Base-by-base conservation (phyloP, 768 basidiomycete genomes). In the Leccinum disarticulatum region DNA sequence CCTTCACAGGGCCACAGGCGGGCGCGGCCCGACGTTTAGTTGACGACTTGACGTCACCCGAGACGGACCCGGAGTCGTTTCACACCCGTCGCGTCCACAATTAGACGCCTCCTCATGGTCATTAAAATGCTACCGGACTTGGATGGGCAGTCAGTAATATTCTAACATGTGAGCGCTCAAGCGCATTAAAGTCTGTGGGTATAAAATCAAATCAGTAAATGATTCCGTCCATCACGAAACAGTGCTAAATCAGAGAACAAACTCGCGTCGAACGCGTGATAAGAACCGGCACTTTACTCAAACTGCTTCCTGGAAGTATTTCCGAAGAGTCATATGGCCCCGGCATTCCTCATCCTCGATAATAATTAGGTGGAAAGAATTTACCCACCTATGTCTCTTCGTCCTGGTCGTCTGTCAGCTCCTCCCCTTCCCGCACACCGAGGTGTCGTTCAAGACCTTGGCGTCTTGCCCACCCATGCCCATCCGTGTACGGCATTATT, bases 291-390 rank as follows among this genome's bases (percentile, higher is more conserved):
- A 10, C 17, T 35, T 54, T 55, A 63, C 56, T 72, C 70, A 66
- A 57, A 22, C 70, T 46, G 27, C 70, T 71, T 70, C 46, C 68
- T 36, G 56, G 67, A 63, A 64, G 49, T n/a, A 62, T 66, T 70
- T 73, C 68, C 75, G 72, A 79, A 87, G 87, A 66, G 85, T 91
- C 90, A 85, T 89, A 86, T 91, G 90, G 90, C 90, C 90, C 89
- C 90, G 90, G 89, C 74, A 56, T 64, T 53, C 48, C 61, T 73
- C 88, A 87, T 90, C 88, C 54, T 25, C 8, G 10, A 7, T 38
- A 38, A 43, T 1, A 13, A 3, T 28, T 4, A 0, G 0, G 6
- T 22, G 10, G 10, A 41, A 22, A 22, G 4, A n/a, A 10, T 25
- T 3, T 17, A 52, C 69, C 55, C 60, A 63, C 68, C 31, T 61